Conservation (phyloP, 495 filamentous ascomycete species). For the Neurospora hispaniola region DNA sequence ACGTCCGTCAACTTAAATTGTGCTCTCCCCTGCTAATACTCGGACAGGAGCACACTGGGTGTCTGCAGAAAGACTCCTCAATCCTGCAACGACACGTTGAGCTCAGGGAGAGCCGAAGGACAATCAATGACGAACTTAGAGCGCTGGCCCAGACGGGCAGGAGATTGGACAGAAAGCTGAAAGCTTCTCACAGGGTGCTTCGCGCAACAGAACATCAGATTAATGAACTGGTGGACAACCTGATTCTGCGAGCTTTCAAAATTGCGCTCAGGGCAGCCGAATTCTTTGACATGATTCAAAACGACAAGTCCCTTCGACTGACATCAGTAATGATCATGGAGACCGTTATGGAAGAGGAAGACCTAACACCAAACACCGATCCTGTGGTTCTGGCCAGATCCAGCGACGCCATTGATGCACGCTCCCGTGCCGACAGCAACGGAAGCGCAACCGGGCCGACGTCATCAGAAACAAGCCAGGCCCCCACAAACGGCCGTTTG, state of each 20-base stretch:
- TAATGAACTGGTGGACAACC: constrained; percentile 76
- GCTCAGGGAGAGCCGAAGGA: constrained; percentile 75
- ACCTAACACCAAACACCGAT: constrained; percentile 63
- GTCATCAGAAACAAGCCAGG: constrained; percentile 19
- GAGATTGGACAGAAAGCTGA: constrained; percentile 55
- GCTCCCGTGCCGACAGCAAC: constrained; percentile 22
- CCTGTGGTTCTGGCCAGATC: constrained; percentile 28
- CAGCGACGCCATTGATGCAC: constrained; percentile 24
- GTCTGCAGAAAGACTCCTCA: constrained; percentile 69
- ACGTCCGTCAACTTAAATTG: not conserved
- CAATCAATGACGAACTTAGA: constrained; percentile 78
- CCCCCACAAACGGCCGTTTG: constrained; percentile 31
- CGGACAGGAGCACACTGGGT: constrained; percentile 71
- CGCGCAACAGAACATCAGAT: constrained; percentile 45
- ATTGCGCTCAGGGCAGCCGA: constrained; percentile 83
- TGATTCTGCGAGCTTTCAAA: constrained; percentile 87
- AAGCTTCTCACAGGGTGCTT: constrained; percentile 5
- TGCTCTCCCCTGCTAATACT: constrained; percentile 10
- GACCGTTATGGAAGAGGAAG: constrained; percentile 51
- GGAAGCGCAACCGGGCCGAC: constrained; percentile 19
- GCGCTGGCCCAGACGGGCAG: constrained; percentile 81
- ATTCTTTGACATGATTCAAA: constrained; percentile 84
- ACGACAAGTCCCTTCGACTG: constrained; percentile 43
- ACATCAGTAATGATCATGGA: constrained; percentile 47
- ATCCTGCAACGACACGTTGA: constrained; percentile 62